Conservation (phyloP, 768 basidiomycete species). For the Coprinellus micaceus region DNA sequence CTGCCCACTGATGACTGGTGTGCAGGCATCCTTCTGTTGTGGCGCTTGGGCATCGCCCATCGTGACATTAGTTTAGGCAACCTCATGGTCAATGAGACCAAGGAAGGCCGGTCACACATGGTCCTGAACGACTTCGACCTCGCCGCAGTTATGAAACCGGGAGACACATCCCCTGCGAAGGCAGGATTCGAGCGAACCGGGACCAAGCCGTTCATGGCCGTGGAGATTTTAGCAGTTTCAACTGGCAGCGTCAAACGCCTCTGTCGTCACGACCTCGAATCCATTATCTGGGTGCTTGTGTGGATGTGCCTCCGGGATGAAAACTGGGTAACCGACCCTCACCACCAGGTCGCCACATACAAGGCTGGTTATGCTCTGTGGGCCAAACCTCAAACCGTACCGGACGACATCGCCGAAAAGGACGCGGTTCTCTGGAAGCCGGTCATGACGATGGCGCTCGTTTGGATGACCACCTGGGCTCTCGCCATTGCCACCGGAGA, state of each 20-base stretch:
- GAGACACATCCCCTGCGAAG: slow-evolving; percentile 6
- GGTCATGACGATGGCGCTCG: too few species aligned
- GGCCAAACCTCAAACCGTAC: too few species aligned
- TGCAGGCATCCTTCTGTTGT: slow-evolving; percentile 12
- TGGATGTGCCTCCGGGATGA: neutral
- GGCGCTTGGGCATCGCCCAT: slow-evolving; percentile 8
- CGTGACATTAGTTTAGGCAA: slow-evolving; percentile 11
- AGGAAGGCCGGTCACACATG: neutral
- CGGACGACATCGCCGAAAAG: too few species aligned
- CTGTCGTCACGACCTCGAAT: slow-evolving; percentile 13
- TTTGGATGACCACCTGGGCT: too few species aligned
- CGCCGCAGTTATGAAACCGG: slow-evolving; percentile 12
- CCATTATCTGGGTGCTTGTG: slow-evolving; percentile 7
- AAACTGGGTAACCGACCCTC: neutral
- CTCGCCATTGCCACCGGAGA: too few species aligned
- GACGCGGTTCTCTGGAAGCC: too few species aligned
- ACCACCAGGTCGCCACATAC: neutral
- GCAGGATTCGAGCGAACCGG: slow-evolving; percentile 9
- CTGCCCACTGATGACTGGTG: neutral
- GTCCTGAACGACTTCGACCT: slow-evolving; percentile 17
- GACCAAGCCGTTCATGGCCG: slow-evolving; percentile 11
- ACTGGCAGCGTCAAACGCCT: neutral
- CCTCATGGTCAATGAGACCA: slow-evolving; percentile 7
- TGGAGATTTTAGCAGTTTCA: slow-evolving; percentile 4
- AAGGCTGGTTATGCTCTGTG: neutral